A percentile compares a stretch with the other conserved stretches of the same genome.
Conservation (phyloP, 768 basidiomycete genomes). For the Lactifluus pinguis region DNA sequence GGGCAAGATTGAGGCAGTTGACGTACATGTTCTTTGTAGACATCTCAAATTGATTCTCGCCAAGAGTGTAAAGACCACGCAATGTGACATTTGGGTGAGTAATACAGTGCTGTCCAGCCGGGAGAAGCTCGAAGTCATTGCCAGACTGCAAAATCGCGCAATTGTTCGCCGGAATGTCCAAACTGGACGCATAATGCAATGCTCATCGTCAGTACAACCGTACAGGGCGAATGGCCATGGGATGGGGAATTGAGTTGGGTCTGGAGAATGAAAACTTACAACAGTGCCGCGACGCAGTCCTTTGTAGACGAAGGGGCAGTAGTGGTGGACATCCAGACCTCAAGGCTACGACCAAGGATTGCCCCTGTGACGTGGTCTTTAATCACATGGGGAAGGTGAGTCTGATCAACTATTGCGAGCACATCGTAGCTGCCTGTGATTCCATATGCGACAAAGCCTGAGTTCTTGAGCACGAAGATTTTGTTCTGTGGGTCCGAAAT, state of each 20-base stretch:
- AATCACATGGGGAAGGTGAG: conserved; percentile 54
- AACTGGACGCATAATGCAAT: conserved; percentile 30
- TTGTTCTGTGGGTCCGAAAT: conserved; percentile 72
- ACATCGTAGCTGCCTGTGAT: conserved; percentile 68
- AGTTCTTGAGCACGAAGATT: conserved; percentile 72
- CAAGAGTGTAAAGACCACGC: conserved; percentile 69
- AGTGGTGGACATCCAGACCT: conserved; percentile 56
- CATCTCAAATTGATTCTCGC: conserved; percentile 81
- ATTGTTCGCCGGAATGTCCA: conserved; percentile 81
- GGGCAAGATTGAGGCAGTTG: background rate
- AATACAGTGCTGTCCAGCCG: conserved; percentile 78
- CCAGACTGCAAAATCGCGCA: conserved; percentile 79
- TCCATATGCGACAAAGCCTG: conserved; percentile 71
- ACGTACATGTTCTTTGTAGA: conserved; percentile 80
- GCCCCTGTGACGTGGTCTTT: conserved; percentile 55
- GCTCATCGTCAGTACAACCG: background rate
- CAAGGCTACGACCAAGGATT: conserved; percentile 62
- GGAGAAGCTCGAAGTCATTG: conserved; percentile 67
- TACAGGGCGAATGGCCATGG: background rate
- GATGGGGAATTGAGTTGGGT: background rate
- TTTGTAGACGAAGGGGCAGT: conserved; percentile 40
- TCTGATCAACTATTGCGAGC: conserved; percentile 76
- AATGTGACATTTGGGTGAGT: conserved; percentile 78
- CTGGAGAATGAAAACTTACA: conserved; percentile 35
- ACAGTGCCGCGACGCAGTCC: conserved; percentile 63